Evolutionary conservation across 2,329 filamentous ascomycete species (phyloP), one percentile per base, ranked within the genome.

Genomic region (Erysiphe pulchra): DNA sequence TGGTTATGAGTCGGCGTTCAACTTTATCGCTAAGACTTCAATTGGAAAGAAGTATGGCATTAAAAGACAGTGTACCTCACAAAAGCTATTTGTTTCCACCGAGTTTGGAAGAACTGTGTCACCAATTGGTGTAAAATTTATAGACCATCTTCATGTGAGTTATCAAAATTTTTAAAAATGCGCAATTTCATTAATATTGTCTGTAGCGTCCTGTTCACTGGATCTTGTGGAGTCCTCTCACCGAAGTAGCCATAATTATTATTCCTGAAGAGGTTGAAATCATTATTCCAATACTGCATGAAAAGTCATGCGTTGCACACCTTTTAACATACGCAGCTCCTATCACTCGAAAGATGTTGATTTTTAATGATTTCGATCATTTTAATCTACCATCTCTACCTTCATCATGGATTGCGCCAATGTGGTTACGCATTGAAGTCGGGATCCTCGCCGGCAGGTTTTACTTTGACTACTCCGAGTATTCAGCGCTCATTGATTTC

Each of bases 191-290:
- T 7, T 42, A 41, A 18, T 40, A 16, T 40, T n/a, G 50, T 31
- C 46, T 60, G 11, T 40, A 51, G 51, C 62, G 66, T 1, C 58
- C 69, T 0, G 69, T 77, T 0, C 68, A 74, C 24, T 81, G 73
- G 74, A 53, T 80, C 2, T 55, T 80, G 0, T 77, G 68, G 67
- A 70, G 65, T 48, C 51, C 51, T 0, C n/a, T 50, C 0, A 60
- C 60, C 0, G 53, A 69, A 11, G 66, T 62, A 0, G 75, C 66
- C 0, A 49, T 81, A 0, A 55, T 80, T 1, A 54, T 80, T 1
- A 72, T 70, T 24, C 69, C 74, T 0, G 75, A 80, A 50, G 76
- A 81, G 54, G 72, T 68, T 0, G 71, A 80, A 47, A 40, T 53
- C 0, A 50, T 79, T 0, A 62, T 80, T 1, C 62, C 64, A 0